These are phyloP conservation scores for Coemansia sp. DNA, from an alignment of 192 early-diverging fungal genomes.

Conservation along the genomic window DNA sequence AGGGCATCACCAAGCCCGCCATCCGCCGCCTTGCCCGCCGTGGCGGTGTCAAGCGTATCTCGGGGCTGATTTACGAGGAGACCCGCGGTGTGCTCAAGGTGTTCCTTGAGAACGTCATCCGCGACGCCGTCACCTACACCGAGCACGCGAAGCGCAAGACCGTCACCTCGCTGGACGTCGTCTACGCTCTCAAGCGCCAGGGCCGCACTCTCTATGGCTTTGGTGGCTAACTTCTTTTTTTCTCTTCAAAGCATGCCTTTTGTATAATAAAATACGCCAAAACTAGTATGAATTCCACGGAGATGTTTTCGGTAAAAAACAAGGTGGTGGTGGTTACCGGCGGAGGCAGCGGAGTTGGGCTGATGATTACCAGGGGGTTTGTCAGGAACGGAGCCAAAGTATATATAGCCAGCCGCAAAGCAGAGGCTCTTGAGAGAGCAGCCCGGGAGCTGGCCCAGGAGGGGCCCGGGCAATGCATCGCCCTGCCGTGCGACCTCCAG, in stretches of 20 bases:
- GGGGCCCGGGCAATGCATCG: constrained; percentile 71
- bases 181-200: constrained; percentile 97
- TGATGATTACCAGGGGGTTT: constrained; percentile 68
- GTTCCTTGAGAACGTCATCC: constrained; percentile 99
- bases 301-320: constrained; percentile 65
- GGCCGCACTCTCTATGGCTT: constrained; percentile 91
- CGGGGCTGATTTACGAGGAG: constrained; percentile 99
- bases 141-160: constrained; percentile 92
- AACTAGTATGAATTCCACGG: constrained; percentile 58
- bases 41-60: constrained; percentile 99
- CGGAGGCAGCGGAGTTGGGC: constrained; percentile 58
- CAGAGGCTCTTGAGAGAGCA: constrained; percentile 56
- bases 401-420: constrained; percentile 85
- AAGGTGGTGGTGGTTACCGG: constrained; percentile 84
- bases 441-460: constrained; percentile 65
- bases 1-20: constrained; percentile 96
- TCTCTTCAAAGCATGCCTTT: not conserved
- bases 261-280: constrained; percentile 15
- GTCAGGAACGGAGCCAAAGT: constrained; percentile 87
- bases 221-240: constrained; percentile 60
- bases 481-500: constrained; percentile 73
- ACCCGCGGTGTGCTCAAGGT: constrained; percentile 96
- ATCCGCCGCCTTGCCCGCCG: constrained; percentile 98
- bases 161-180: constrained; percentile 98
- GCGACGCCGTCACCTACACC: constrained; percentile 98